Evolutionary conservation across 2,329 filamentous ascomycete species (phyloP), one percentile per base, ranked within the genome.

Genomic region (Pyrenophora tritici-repentis): DNA sequence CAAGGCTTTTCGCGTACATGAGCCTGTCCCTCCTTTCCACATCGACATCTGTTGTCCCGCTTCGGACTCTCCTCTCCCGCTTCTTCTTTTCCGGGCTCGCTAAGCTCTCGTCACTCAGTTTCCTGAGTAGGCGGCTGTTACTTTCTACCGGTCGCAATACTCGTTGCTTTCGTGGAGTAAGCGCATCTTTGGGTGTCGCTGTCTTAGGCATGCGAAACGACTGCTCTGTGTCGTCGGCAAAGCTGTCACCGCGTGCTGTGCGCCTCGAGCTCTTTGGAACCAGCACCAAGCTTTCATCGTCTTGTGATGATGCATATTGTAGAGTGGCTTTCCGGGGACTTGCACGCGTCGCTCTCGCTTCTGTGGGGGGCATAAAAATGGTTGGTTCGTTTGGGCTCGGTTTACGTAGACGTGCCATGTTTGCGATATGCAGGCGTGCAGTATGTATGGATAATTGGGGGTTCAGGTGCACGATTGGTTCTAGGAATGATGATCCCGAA

Each of bases 381-480:
- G 55, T 58, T 7, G 61, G 50, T 32, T 72, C 67, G 22, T 63
- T 51, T 24, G 61, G 58, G 29, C 62, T 65, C 3, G 67, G 58
- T 50, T 72, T 72, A 40, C 69, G 70, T 18, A 73, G 61, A 42
- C 70, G 70, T 40, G 70, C 70, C 70, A 73, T 73, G 13, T 17
- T 47, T 4, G 46, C n/a, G 12, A 32, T 51, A 40, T 35, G 20
- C 39, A 47, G 41, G 32, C 32, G 33, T 49, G 17, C 26, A 35
- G 17, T 46, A 10, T 41, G 38, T 44, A 45, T 39, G 20, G 34
- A 47, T 50, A 37, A 24, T 31, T 36, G 38, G 42, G 41, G 33
- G 1, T 18, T 18, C 42, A 31, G 44, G 46, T 16, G 49, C 5
- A 24, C 43, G 29, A 48, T 48, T 53, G 45, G 48, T 32, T 45